Evolutionary conservation across 1,284 basidiomycete species (phyloP).

Genomic region (Earliella scabrosa): DNA sequence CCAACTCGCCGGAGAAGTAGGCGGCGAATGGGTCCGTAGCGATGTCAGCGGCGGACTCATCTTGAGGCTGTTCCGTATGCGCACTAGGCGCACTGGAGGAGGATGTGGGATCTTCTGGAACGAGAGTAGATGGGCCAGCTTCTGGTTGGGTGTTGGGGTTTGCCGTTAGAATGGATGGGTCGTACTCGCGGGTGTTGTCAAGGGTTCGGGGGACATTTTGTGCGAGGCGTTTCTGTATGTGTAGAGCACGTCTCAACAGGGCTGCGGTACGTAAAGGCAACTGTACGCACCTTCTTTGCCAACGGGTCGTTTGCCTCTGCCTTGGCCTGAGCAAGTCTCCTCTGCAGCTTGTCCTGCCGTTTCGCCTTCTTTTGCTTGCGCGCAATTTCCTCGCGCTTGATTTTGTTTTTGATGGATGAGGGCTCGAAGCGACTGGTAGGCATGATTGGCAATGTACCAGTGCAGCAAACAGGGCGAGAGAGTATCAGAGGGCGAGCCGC

Average conservation of each 20-base stretch:
- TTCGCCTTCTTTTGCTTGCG: slow-evolving; percentile 82
- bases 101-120: slow-evolving; percentile 26
- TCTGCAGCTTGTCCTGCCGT: slow-evolving; percentile 80
- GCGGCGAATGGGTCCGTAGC: slow-evolving; percentile 74
- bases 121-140: slow-evolving; percentile 40
- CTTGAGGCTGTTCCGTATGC: slow-evolving; percentile 38
- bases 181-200: slow-evolving; percentile 92
- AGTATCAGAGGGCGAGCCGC: background rate
- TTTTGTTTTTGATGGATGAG: slow-evolving; percentile 81
- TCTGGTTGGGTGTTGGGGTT: slow-evolving; percentile 49
- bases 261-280: background rate
- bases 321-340: slow-evolving; percentile 76
- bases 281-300: slow-evolving; percentile 65
- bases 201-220: slow-evolving; percentile 91
- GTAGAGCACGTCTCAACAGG: background rate
- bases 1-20: slow-evolving; percentile 67
- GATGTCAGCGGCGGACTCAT: slow-evolving; percentile 70
- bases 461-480: background rate
- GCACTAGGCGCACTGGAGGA: slow-evolving; percentile 21
- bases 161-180: slow-evolving; percentile 82
- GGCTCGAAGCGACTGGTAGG: slow-evolving; percentile 60
- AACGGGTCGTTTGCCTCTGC: slow-evolving; percentile 72
- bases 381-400: slow-evolving; percentile 80
- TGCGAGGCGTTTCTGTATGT: slow-evolving; percentile 71
- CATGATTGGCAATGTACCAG: slow-evolving; percentile 40